Percentiles rank a stretch among this genome's conserved stretches.
Conservation (phyloP, 148 eudicot genomes). For the Rhododendron kiyosumense region DNA sequence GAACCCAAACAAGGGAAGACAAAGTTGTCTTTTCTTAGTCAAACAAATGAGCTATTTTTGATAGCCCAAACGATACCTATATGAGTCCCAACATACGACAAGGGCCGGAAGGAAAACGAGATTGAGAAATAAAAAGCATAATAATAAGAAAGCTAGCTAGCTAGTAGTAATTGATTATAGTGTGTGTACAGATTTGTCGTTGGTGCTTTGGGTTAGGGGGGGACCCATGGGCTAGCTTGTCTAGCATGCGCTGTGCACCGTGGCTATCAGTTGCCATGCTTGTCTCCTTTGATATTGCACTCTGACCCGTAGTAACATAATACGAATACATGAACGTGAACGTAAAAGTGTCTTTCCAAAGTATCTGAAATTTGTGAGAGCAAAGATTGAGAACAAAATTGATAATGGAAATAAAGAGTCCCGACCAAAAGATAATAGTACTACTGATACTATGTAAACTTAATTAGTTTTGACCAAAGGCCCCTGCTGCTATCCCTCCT, state of each 20-base stretch:
- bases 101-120: too few species aligned
- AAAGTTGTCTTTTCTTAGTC: background rate
- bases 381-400: background rate
- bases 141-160: background rate
- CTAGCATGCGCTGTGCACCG: slow-evolving; percentile 60
- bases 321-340: background rate
- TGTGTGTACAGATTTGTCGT: background rate
- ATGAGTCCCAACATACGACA: too few species aligned
- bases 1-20: background rate
- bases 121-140: too few species aligned
- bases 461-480: background rate
- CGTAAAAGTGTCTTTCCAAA: background rate
- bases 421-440: too few species aligned
- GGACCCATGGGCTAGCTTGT: slow-evolving; percentile 41
- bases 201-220: slow-evolving; percentile 16
- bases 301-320: background rate
- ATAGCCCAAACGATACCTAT: background rate
- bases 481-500: background rate
- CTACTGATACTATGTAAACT: too few species aligned
- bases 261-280: slow-evolving; percentile 49
- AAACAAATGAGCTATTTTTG: background rate
- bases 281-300: slow-evolving; percentile 19
- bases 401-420: too few species aligned
- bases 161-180: background rate
- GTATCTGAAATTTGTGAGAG: background rate